Base-by-base conservation (phyloP, 305 asterid genomes). In the Rubia balearica region DNA sequence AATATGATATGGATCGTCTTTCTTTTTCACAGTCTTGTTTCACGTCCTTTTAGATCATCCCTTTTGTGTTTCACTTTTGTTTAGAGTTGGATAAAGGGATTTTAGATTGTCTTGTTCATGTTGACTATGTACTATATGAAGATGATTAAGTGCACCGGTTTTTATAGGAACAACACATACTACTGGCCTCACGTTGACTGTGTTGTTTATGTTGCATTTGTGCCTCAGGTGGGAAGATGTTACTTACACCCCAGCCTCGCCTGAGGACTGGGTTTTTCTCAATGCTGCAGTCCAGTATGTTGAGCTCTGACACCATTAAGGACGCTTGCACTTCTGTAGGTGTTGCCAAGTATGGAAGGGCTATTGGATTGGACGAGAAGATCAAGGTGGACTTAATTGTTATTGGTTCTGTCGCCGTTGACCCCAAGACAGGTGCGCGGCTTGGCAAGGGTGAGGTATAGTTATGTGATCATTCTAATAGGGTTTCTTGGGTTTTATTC, bases 361-460 rank as follows among this genome's bases (percentile, higher is more conserved):
- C 98, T 2, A 93, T 93, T 71, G 96, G 97, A 45, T 76, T 93
- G 73, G 91, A 89, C 21, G 96, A 90, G 85, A 89, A 87, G 85
- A 85, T 93, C 51, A 87, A 88, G 80, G 98, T 93, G 63, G 97
- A 93, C 83, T 70, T 93, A 10, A 93, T 93, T 56, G 90, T 93
- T 70, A 85, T 93, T 65, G 98, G 98, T 33, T 93, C 98, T 41
- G 98, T 89, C 71, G 97, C 98, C 41, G 96, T 93, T 45, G 86
- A 93, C 73, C 91, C 98, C 55, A 90, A 76, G 70, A 89, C 98
- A 0, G 98, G 98, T 51, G 98, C 98, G 33, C 85, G 98, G 71
- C 98, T 93, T 75, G 98, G 98, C 80, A 93, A 93, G 94, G 98
- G 96, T 70, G 98, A 93, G 96, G 97, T 90, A 77, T 73, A 68